Conservation (phyloP, 2,329 filamentous ascomycete species). For the Colletotrichum phormii region DNA sequence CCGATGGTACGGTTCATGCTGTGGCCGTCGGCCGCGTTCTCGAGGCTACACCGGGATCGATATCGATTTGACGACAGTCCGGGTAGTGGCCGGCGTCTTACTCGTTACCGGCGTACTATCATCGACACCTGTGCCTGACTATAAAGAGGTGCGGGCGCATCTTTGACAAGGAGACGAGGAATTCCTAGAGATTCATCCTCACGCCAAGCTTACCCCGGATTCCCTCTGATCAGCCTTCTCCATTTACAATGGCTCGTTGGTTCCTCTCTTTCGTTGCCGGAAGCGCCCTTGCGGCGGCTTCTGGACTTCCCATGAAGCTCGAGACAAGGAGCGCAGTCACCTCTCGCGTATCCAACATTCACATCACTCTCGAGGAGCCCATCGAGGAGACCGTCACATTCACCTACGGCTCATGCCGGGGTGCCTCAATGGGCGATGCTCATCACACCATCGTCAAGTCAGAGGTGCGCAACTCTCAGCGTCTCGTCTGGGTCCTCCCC, state of each 20-base stretch:
- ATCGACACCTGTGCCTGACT: background rate
- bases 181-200: slow-evolving; percentile 10
- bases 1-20: background rate
- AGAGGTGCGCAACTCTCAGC: slow-evolving; percentile 37
- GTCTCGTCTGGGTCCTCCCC: slow-evolving; percentile 42
- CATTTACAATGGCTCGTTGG: slow-evolving; percentile 33
- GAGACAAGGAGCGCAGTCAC: slow-evolving; percentile 48
- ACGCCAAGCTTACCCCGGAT: slow-evolving; percentile 19
- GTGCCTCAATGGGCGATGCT: slow-evolving; percentile 30
- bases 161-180: background rate
- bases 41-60: background rate
- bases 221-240: background rate
- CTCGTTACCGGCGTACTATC: background rate
- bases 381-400: slow-evolving; percentile 39
- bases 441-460: slow-evolving; percentile 39
- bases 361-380: slow-evolving; percentile 38
- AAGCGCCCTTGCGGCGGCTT: slow-evolving; percentile 32
- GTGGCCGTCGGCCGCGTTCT: background rate
- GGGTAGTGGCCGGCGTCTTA: background rate
- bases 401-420: slow-evolving; percentile 41
- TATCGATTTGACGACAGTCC: background rate
- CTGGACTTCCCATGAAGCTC: slow-evolving; percentile 45
- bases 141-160: slow-evolving; percentile 20
- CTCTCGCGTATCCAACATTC: slow-evolving; percentile 49
- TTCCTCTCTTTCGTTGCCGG: slow-evolving; percentile 33